Base-by-base conservation (phyloP, 2,329 filamentous ascomycete species). In the Fusarium illudens region DNA sequence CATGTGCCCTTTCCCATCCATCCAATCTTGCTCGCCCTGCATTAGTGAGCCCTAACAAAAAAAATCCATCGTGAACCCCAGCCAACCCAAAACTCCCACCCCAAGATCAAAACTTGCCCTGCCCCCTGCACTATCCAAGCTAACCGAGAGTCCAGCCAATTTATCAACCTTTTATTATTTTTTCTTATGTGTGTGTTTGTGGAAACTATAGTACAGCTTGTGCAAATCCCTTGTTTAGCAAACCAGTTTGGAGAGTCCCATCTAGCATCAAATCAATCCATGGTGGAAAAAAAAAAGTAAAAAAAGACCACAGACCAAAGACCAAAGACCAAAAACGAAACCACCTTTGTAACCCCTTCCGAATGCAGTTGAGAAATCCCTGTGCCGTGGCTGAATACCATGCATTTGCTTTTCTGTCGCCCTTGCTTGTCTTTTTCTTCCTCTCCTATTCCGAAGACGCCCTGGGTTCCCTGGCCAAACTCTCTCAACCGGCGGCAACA, bases 351-450 rank as follows among this genome's bases (percentile, higher is more conserved):
- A 74, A 73, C 72, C 72, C 72, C 71, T 70, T 66, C 59, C 51
- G 67, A 72, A 74, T 74, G 72, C 72, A 73, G 61, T 64, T 50
- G 51, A 72, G 68, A 71, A 71, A 65, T 52, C 55, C 55, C 48
- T 63, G 48, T 71, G 51, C 55, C 60, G 34, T 69, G 60, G 65
- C 57, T 71, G 51, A 68, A 65, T 68, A 60, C 61, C 58, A 70
- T 73, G 67, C 60, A 70, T 70, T 66, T 73, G 70, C 72, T 75
- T 71, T 67, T 71, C 64, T 66, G 39, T n/a, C n/a, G n/a, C 39
- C 63, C 53, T 54, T 63, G 66, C 65, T 58, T 62, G 49, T 65
- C 54, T 64, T 65, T 50, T 72, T 70, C 36, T 50, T 61, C 55
- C 58, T 49, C 54, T 60, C 52, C 56, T 37, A 29, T 60, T 53